Evolutionary conservation across 2,329 filamentous ascomycete genomes (phyloP).

Genomic region (Simplicillium aogashimaense): DNA sequence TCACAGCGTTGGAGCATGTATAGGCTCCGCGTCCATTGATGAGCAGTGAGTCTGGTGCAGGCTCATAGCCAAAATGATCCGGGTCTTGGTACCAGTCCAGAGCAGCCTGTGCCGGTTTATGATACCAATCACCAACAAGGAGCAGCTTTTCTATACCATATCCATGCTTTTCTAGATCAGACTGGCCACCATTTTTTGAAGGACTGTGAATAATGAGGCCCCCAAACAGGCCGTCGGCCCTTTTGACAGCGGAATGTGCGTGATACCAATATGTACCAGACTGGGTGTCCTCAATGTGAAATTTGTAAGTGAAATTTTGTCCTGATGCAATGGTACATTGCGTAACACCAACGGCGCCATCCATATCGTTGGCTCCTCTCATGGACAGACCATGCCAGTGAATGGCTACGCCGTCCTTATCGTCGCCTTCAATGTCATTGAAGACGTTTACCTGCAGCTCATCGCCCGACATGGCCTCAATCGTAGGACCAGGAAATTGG

Average conservation of each 20-base stretch:
- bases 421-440: slow-evolving; percentile 23
- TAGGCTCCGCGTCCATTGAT: slow-evolving; percentile 1
- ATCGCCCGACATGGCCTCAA: slow-evolving; percentile 34
- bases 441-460: slow-evolving; percentile 27
- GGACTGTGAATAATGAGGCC: slow-evolving; percentile 7
- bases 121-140: slow-evolving; percentile 9
- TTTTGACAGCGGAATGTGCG: slow-evolving; percentile 8
- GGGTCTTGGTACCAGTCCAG: slow-evolving; percentile 6
- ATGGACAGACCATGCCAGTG: slow-evolving; percentile 64
- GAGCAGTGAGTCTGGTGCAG: slow-evolving; percentile 7
- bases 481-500: slow-evolving; percentile 32
- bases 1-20: slow-evolving; percentile 12
- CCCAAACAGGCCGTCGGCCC: slow-evolving; percentile 8
- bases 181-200: background rate
- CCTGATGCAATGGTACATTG: slow-evolving; percentile 43
- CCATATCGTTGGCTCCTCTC: slow-evolving; percentile 52
- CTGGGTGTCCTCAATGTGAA: slow-evolving; percentile 3
- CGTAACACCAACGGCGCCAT: slow-evolving; percentile 42
- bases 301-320: slow-evolving; percentile 38
- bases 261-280: slow-evolving; percentile 8
- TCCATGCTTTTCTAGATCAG: slow-evolving; percentile 3
- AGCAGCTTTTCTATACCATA: slow-evolving; percentile 6
- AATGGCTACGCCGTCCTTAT: slow-evolving; percentile 35
- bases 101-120: slow-evolving; percentile 3
- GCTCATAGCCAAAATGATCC: slow-evolving; percentile 7